Evolutionary conservation across 306 rosid species (phyloP), one percentile per base, ranked within the genome.

Genomic region (Rubus idaeus): DNA sequence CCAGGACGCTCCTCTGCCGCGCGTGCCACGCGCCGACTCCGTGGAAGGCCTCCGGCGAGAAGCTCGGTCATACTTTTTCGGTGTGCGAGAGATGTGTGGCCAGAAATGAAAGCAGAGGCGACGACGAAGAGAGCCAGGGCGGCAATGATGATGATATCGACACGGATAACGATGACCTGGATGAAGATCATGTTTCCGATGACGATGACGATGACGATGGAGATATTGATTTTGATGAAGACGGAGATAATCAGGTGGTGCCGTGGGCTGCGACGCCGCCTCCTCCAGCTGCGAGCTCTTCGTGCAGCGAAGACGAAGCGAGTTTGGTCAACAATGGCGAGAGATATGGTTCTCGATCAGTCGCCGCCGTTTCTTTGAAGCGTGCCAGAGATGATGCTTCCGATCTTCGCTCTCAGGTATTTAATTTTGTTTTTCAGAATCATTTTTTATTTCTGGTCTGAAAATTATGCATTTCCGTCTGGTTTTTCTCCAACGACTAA

Each of bases 31-130:
- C 96, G 10, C 91, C 35, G 0, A 90, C 97, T 26, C 86, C 96
- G 4, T 90, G 97, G 97, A 87, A 81, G 40, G 96, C 97, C 61
- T 83, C 92, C 76, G 97, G 96, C 39, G 72, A 89, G 3, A 78
- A 69, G 41, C 92, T 92, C 10, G 93, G 90, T 8, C 87, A 86
- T 81, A 81, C 97, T 4, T 80, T 90, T 46, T 87, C 94, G 0
- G 74, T 87, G 1, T 92, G 97, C 70, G 81, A 81, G 68, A 70
- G 53, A 10, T 92, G 97, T 65, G 84, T 86, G 45, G 82, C 75
- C 0, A 82, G 84, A 10, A 71, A 70, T 12, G 78, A 62, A 72
- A 17, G 52, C 39, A 46, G 75, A n/a, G 73, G 8, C 71, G 78
- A 4, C 3, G 83, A 20, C 16, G 83, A 61, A 14, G 89, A 86